phyloP scores from a whole-genome alignment of 129 eudicot genomes.

The Pulicaria dysenterica region DNA sequence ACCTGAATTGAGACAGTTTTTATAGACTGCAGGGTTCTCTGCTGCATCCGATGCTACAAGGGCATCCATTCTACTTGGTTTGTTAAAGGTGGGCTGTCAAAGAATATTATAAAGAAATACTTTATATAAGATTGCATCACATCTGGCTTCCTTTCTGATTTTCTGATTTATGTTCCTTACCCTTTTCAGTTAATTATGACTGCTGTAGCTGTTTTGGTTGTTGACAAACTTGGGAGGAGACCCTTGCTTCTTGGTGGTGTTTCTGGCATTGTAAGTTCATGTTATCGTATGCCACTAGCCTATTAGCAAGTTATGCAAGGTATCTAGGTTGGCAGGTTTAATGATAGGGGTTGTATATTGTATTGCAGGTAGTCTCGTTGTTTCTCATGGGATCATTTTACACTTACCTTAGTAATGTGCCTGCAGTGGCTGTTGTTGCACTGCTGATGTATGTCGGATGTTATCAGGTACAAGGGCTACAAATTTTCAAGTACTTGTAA shows the following conservation, averaged over 20 bases:
- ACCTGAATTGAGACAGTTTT: constrained; percentile 20
- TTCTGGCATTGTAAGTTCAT: constrained; percentile 78
- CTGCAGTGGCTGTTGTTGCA: constrained; percentile 82
- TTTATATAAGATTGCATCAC: not conserved
- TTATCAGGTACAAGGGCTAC: constrained; percentile 68
- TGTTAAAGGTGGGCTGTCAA: constrained; percentile 63
- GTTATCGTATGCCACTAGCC: constrained; percentile 1
- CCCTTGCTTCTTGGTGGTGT: constrained; percentile 96
- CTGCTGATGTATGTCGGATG: constrained; percentile 92
- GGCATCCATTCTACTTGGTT: constrained; percentile 88
- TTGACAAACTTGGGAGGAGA: constrained; percentile 95
- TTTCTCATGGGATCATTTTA: constrained; percentile 93
- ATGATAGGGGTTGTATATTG: constrained; percentile 8
- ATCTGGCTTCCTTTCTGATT: constrained; percentile 6
- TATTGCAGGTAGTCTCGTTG: constrained; percentile 65
- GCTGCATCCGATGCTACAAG: constrained; percentile 93
- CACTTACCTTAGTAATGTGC: constrained; percentile 63
- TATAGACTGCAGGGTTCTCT: constrained; percentile 94
- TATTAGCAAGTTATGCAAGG: not conserved
- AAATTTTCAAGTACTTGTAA: not conserved
- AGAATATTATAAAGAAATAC: not conserved
- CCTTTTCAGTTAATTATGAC: constrained; percentile 77
- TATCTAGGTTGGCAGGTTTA: constrained; percentile 1
- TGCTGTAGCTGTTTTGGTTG: constrained; percentile 79
- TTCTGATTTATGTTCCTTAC: not conserved